Conservation (phyloP, 1,139 yeast species). For the Yamadazyma songkhlaensis region DNA sequence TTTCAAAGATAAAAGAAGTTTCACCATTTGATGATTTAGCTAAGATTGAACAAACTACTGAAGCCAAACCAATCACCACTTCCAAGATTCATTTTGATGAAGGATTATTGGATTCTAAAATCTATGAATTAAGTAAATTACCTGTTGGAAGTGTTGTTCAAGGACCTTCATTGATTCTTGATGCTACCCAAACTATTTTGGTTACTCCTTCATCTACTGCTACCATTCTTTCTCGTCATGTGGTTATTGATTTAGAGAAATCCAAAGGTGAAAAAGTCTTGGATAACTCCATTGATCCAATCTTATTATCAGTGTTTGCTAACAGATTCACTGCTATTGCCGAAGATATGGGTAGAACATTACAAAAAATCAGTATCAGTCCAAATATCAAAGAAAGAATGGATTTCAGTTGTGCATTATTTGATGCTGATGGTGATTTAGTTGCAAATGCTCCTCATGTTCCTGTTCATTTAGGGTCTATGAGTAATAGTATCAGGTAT, state of each 20-base stretch:
- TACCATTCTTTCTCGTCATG: constrained; percentile 49
- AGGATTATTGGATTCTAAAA: constrained; percentile 8
- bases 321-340: constrained; percentile 86
- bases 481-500: constrained; percentile 73
- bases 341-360: constrained; percentile 82
- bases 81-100: constrained; percentile 9
- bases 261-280: constrained; percentile 23
- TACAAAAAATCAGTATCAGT: constrained; percentile 75
- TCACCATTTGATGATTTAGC: constrained; percentile 11
- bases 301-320: constrained; percentile 71
- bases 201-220: constrained; percentile 75
- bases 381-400: constrained; percentile 79
- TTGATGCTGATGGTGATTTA: constrained; percentile 68
- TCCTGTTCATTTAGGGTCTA: constrained; percentile 82
- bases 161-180: constrained; percentile 86
- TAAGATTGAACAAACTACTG: background rate
- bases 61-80: background rate
- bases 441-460: constrained; percentile 87
- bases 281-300: constrained; percentile 53
- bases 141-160: constrained; percentile 47
- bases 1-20: constrained; percentile 8
- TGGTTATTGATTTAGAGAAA: constrained; percentile 39
- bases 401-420: constrained; percentile 81
- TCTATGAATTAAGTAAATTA: constrained; percentile 52
- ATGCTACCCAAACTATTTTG: constrained; percentile 82